Conservation (phyloP, 2,329 filamentous ascomycete genomes). For the Pyrenophora seminiperda region DNA sequence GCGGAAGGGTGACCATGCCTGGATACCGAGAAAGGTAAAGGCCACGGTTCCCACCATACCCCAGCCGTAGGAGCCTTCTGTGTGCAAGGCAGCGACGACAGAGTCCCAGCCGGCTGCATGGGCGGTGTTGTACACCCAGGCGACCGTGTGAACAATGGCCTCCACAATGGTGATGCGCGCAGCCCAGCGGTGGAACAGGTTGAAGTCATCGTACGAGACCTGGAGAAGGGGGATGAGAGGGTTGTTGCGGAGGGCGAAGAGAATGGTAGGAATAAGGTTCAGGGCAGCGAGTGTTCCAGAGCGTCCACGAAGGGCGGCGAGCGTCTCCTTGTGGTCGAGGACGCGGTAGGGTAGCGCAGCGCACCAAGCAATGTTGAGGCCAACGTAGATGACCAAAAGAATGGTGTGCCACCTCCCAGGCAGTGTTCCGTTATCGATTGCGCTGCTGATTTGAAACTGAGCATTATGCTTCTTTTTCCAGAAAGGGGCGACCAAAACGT, state of each 20-base stretch:
- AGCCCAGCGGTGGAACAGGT: slow-evolving; percentile 84
- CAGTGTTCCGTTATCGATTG: slow-evolving; percentile 74
- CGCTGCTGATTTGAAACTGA: slow-evolving; percentile 70
- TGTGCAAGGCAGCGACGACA: slow-evolving; percentile 59
- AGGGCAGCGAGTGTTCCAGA: slow-evolving; percentile 82
- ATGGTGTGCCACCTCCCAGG: slow-evolving; percentile 78
- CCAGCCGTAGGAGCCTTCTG: slow-evolving; percentile 67
- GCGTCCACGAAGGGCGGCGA: slow-evolving; percentile 83
- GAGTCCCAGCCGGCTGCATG: slow-evolving; percentile 66
- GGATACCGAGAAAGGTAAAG: slow-evolving; percentile 69
- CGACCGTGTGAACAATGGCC: slow-evolving; percentile 69
- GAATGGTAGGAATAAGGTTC: slow-evolving; percentile 89
- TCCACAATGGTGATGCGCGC: slow-evolving; percentile 75
- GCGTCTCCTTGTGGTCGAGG: slow-evolving; percentile 59
- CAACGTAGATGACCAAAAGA: slow-evolving; percentile 70
- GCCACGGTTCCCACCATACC: slow-evolving; percentile 65
- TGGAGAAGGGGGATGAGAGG: slow-evolving; percentile 79
- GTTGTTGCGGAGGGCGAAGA: slow-evolving; percentile 92
- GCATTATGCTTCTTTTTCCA: slow-evolving; percentile 77
- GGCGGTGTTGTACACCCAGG: slow-evolving; percentile 72
- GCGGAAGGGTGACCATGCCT: slow-evolving; percentile 77
- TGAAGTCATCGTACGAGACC: slow-evolving; percentile 96
- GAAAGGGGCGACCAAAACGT: slow-evolving; percentile 72
- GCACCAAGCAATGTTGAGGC: slow-evolving; percentile 78
- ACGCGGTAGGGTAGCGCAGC: slow-evolving; percentile 66